Base-by-base conservation (phyloP, 805 yeast species). In the Saccharomycopsis selenospora region DNA sequence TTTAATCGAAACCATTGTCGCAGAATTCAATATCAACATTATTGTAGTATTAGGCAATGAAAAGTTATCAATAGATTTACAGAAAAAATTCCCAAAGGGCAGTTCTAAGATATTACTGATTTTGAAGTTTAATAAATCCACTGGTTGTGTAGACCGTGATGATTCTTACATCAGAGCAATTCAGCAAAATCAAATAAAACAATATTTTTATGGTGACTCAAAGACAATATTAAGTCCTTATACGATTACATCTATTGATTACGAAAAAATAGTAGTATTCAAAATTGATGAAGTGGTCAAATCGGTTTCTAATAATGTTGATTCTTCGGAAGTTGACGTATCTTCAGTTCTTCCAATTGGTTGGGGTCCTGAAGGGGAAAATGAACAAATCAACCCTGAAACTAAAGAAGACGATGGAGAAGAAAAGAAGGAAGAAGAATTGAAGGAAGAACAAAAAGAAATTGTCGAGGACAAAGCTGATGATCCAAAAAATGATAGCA, bases 171-270 rank as follows among this genome's bases (percentile, higher is more conserved):
- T 72, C 30, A 72, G 98, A 59, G 77, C 81, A 30, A 47, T 75
- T 20, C 98, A 91, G 62, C 87, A 89, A 57, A 73, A 77, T 38
- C 70, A 82, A 3, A 88, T 91, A 47, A 79, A 80, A 60, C 95
- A 90, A 59, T 93, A 93, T 63, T 93, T 93, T 59, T 88, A 93
- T 60, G 99, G 99, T 2, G 75, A 76, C 4, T 65, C 72, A 17
- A 72, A 72, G 41, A 73, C 78, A 3, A 77, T 80, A 3, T 70
- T 93, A 46, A 82, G 95, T 17, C 98, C 99, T 2, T 90, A 81
- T 63, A 85, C 95, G 3, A 77, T 88, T 1, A 87, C 89, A 20
- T 27, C 41, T 18, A 79, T 81, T 2, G 87, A 80, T 58, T 69
- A 75, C 49, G 71, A 73, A 13, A 83, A 79, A 48, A 66, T 86